Conservation (phyloP, 495 filamentous ascomycete genomes). For the Aspergillus sclerotioniger region DNA sequence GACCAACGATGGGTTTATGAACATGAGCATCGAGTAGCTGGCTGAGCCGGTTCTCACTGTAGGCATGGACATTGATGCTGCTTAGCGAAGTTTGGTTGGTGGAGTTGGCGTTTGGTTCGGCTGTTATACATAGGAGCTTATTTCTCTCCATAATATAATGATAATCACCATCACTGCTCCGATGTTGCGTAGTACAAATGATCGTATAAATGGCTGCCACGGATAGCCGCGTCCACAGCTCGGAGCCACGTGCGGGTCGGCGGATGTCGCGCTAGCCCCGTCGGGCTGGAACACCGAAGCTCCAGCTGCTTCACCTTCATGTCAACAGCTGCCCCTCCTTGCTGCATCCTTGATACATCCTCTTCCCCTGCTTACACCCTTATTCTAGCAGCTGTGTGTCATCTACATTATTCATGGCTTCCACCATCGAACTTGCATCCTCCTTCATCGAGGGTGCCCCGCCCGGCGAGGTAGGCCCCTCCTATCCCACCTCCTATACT, state of each 20-base stretch:
- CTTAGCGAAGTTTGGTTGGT: slow-evolving; percentile 12
- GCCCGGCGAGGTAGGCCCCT: slow-evolving; percentile 79
- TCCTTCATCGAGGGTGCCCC: slow-evolving; percentile 93
- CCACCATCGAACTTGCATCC: slow-evolving; percentile 63
- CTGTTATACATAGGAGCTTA: too few relatives aligned
- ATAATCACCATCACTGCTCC: too few relatives aligned
- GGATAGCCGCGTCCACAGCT: too few relatives aligned
- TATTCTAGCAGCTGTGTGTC: background rate
- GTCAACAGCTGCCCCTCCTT: background rate
- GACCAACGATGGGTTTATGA: slow-evolving; percentile 93
- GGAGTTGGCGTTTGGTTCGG: background rate
- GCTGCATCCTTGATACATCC: background rate
- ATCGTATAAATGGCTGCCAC: too few relatives aligned
- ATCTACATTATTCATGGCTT: slow-evolving; percentile 29
- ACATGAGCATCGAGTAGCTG: slow-evolving; percentile 83
- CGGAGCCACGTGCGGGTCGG: background rate
- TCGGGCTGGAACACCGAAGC: background rate
- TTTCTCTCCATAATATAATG: too few relatives aligned
- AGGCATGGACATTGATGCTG: slow-evolving; percentile 1
- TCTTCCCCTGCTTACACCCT: background rate
- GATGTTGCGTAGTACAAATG: too few relatives aligned
- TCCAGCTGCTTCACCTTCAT: background rate
- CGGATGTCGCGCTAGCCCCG: background rate
- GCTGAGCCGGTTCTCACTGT: background rate
- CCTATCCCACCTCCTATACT: background rate